Evolutionary conservation across 306 rosid genomes (phyloP), one percentile per base, ranked within the genome.

Genomic region (Lotus japonicus): DNA sequence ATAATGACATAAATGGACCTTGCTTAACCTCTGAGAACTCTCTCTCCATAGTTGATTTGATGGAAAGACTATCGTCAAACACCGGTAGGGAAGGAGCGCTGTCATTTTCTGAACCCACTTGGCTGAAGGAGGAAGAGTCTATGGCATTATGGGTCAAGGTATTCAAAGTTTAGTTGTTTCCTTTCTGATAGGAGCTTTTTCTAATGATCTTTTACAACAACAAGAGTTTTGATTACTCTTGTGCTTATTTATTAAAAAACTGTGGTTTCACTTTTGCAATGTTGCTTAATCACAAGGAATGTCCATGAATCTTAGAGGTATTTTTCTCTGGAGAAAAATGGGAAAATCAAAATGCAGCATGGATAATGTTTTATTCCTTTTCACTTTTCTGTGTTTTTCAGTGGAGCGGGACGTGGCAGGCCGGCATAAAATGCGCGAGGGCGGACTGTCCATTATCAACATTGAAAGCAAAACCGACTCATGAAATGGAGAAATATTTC

Each of bases 371-470:
- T 19, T 76, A 41, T 62, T 45, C 23, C n/a, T 44, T 74, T 57
- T 51, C 13, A 11, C 17, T 67, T 51, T 45, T 74, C 51, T 74
- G 75, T 61, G 28, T 56, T n/a, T n/a, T 72, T 75, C 73, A 90
- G 97, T 87, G 97, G 90, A 81, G 88, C 67, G 98, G 92, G 67
- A 83, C 80, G 81, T 92, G 98, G 98, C 87, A 89, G 76, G 89
- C 91, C 12, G 95, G 95, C 46, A 87, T 92, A 60, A 83, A 91
- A 76, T 92, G 98, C 61, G 86, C 84, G 12, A 84, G 84, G 79
- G 95, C 82, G 46, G 96, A 92, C 74, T 87, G 92, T 89, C 96
- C 98, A 0, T 77, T 89, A 68, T 79, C 92, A 53, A 86, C 89
- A 63, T 72, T 89, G 80, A 92, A 68, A 82, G 92, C 87, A 72